phyloP scores from a whole-genome alignment of 345 rosid genomes.

The Brassica cretica region DNA sequence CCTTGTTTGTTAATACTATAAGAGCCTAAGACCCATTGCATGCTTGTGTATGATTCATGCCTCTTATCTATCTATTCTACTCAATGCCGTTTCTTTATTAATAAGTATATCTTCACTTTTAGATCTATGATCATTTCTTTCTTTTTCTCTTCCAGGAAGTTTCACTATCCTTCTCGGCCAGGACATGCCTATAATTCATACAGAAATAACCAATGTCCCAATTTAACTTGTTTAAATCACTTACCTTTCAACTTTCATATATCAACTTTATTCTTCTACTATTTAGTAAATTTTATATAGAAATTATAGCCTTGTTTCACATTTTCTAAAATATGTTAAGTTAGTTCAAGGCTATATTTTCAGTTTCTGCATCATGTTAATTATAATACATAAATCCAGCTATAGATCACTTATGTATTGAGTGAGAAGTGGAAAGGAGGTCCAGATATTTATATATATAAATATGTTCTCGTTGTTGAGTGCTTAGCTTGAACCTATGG shows the following conservation, averaged over 20 bases:
- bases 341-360: background rate
- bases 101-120: background rate
- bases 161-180: background rate
- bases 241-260: background rate
- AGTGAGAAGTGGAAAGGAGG: conserved; percentile 32
- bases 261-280: background rate
- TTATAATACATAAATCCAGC: conserved; percentile 18
- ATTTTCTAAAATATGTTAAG: background rate
- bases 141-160: background rate
- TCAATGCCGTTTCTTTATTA: background rate
- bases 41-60: conserved; percentile 30
- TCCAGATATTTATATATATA: conserved; percentile 24
- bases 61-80: background rate
- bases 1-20: background rate
- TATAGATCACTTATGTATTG: conserved; percentile 30
- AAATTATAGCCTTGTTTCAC: background rate
- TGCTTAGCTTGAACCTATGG: conserved; percentile 53
- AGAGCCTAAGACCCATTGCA: conserved; percentile 2
- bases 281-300: background rate
- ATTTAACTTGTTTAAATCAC: conserved; percentile 4
- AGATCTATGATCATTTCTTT: conserved; percentile 3
- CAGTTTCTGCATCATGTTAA: conserved; percentile 5
- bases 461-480: conserved; percentile 40
- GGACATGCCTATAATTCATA: background rate
- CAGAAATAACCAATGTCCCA: background rate